Conservation (phyloP, 208 protist species). For the Trypanosoma cruzi region DNA sequence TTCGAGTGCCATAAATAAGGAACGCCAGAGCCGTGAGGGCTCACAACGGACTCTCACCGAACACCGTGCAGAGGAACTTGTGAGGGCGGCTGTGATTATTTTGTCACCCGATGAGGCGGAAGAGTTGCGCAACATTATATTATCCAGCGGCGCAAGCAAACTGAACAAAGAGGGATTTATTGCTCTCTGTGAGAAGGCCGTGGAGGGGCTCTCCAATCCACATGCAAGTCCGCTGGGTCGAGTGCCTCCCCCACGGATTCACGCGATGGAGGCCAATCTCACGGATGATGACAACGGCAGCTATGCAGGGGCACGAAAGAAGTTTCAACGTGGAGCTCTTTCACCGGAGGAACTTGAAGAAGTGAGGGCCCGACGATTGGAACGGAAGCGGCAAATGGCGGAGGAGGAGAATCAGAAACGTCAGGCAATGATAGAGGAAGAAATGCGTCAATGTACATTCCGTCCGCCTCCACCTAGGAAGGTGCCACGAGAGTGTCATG, state of each 20-base stretch:
- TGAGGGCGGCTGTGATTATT: conserved; percentile 51
- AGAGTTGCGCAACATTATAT: conserved; percentile 55
- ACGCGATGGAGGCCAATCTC: background rate
- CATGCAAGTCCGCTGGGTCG: conserved; percentile 14
- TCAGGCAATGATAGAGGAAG: conserved; percentile 32
- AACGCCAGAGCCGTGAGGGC: conserved; percentile 30
- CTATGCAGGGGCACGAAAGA: background rate
- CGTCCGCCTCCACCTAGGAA: conserved; percentile 53
- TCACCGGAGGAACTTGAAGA: conserved; percentile 47
- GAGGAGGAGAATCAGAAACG: conserved; percentile 36
- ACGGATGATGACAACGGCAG: background rate
- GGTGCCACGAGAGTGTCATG: conserved; percentile 76
- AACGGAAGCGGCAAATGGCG: conserved; percentile 37
- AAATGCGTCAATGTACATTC: conserved; percentile 46
- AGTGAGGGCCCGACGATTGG: conserved; percentile 39
- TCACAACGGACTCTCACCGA: background rate
- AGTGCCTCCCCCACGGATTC: conserved; percentile 9
- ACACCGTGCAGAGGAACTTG: conserved; percentile 49
- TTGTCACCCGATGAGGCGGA: conserved; percentile 63
- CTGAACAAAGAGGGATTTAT: conserved; percentile 59
- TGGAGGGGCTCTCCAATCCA: conserved; percentile 24
- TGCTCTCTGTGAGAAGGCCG: conserved; percentile 22
- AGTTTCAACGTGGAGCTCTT: conserved; percentile 36
- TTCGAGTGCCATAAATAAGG: conserved; percentile 12
- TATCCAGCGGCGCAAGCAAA: conserved; percentile 32